Conservation (phyloP, 2,329 filamentous ascomycete species). For the Metarhizium robertsii region DNA sequence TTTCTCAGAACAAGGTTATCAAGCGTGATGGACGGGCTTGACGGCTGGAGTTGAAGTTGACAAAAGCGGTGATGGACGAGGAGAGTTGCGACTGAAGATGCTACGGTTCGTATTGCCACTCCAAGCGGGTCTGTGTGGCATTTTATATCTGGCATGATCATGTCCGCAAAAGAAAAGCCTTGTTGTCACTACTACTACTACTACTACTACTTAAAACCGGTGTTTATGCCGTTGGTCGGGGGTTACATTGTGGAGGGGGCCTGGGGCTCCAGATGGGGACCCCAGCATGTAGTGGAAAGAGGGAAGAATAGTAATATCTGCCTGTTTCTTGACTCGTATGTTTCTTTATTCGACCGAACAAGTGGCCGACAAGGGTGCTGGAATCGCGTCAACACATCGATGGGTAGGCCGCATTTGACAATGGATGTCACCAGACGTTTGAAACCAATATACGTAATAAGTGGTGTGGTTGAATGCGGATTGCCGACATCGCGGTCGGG, state of each 20-base stretch:
- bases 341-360: not conserved
- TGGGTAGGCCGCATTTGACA: not conserved
- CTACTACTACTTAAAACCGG: not conserved
- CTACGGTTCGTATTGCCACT: not conserved
- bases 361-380: not conserved
- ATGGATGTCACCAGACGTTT: not conserved
- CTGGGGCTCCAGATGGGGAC: slow-evolving; percentile 5
- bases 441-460: too few relatives aligned
- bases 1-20: not conserved
- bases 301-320: not conserved
- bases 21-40: not conserved
- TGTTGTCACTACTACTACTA: not conserved
- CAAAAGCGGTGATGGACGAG: not conserved
- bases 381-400: not conserved
- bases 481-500: too few relatives aligned
- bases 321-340: not conserved
- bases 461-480: too few relatives aligned
- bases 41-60: not conserved
- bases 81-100: not conserved
- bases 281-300: not conserved
- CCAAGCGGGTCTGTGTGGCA: not conserved
- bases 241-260: slow-evolving; percentile 3
- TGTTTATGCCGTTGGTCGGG: not conserved
- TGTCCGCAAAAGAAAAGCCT: not conserved
- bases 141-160: not conserved